phyloP scores from a whole-genome alignment of 352 stramenopile species.

The Phytophthora melonis region DNA sequence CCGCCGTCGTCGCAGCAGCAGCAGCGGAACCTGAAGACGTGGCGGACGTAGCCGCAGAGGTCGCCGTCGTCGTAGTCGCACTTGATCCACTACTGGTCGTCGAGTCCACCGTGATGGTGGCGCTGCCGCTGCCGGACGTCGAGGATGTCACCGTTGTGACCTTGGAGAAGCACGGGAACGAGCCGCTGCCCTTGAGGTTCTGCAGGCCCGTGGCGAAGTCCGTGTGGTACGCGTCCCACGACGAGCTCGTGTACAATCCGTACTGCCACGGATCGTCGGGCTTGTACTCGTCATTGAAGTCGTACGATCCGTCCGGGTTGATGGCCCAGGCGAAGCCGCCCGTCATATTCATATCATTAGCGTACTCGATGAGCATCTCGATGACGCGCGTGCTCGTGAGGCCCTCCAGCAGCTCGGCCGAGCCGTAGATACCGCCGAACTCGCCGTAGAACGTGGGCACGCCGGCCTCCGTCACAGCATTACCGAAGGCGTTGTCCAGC shows the following conservation, averaged over 20 bases:
- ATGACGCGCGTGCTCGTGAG: conserved; percentile 82
- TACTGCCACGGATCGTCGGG: conserved; percentile 71
- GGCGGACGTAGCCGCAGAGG: conserved; percentile 30
- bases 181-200: conserved; percentile 75
- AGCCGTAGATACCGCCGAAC: conserved; percentile 86
- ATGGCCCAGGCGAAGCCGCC: conserved; percentile 83
- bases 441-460: conserved; percentile 81
- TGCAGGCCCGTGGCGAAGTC: conserved; percentile 72
- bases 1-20: conserved; percentile 18
- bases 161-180: conserved; percentile 75
- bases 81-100: conserved; percentile 25
- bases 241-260: conserved; percentile 74
- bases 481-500: conserved; percentile 76
- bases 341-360: conserved; percentile 69
- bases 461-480: conserved; percentile 52
- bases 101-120: conserved; percentile 39
- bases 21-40: conserved; percentile 21
- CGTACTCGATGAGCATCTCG: conserved; percentile 79
- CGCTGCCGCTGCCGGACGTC: conserved; percentile 39
- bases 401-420: conserved; percentile 51
- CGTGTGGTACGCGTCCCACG: conserved; percentile 74
- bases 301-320: conserved; percentile 81
- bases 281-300: conserved; percentile 81
- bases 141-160: conserved; percentile 41
- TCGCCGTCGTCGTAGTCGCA: conserved; percentile 34